A percentile compares a stretch with the other conserved stretches of the same genome.
Conservation (phyloP, 139 green algal genomes). For the Micromonas commoda region DNA sequence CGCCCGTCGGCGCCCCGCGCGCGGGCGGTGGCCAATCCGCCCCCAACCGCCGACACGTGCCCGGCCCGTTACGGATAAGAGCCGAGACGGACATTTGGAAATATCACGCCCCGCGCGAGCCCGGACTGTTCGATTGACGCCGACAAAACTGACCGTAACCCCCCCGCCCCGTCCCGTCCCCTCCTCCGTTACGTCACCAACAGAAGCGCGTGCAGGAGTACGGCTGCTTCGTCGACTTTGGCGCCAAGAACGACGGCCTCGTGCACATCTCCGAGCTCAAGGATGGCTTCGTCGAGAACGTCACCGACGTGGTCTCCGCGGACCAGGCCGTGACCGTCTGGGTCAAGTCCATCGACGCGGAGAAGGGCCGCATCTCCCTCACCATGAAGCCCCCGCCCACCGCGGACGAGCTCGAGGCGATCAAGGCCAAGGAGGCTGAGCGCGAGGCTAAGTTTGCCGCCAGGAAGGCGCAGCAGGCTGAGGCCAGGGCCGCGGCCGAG, state of each 20-base stretch:
- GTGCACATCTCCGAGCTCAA: conserved; percentile 86
- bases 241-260: conserved; percentile 69
- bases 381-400: conserved; percentile 40
- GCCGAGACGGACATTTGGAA: too few species aligned
- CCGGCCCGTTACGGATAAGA: too few species aligned
- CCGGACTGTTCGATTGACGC: neutral
- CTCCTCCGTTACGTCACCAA: neutral
- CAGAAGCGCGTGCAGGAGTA: conserved; percentile 53
- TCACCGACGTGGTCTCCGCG: conserved; percentile 40
- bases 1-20: too few species aligned
- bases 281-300: conserved; percentile 49
- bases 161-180: neutral
- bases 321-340: conserved; percentile 48
- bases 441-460: conserved; percentile 12
- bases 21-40: too few species aligned
- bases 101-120: too few species aligned
- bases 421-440: neutral
- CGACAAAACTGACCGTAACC: neutral
- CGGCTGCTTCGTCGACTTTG: conserved; percentile 92
- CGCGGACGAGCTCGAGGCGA: neutral
- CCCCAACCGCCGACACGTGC: too few species aligned
- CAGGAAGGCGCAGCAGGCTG: neutral
- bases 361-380: conserved; percentile 48
- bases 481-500: neutral
- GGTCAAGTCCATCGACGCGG: conserved; percentile 41